Base-by-base conservation (phyloP, 805 yeast species). In the Metschnikowia arizonensis region DNA sequence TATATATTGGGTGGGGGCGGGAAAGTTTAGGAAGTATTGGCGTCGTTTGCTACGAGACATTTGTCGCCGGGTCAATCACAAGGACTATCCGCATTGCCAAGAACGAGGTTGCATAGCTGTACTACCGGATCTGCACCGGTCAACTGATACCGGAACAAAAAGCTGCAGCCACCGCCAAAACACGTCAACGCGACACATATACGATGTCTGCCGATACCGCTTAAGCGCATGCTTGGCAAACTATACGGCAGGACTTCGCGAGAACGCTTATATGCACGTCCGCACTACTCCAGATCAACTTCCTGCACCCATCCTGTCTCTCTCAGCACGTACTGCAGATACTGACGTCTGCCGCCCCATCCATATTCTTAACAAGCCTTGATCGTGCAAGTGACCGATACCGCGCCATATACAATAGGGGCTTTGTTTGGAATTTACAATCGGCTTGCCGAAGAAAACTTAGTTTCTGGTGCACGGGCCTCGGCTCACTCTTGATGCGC, bases 161-260 rank as follows among this genome's bases (percentile, higher is more conserved):
- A 5, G 11, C 28, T 23, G 37, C 37, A 34, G 25, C 33, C 11
- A 9, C 19, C 11, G 9, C 18, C 33, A 30, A 30, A 14, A 4
- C 15, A 28, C 15, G 31, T n/a, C 37, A 12, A 19, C 26, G 26
- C 26, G 26, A 24, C 37, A 34, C 28, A 21, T 12, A 14, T 34
- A 9, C 17, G 19, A 7, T 18, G 25, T 33, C 38, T 14, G 19
- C 21, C 14, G 19, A 23, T 24, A 10, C 29, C n/a, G 5, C 38
- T 18, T 34, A 34, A 34, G 29, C 38, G 38, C 38, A 34, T 34
- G 38, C 38, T 23, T 23, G 38, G 28, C 36, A 33, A 33, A n/a
- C 15, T 4, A 6, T 17, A 11, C 23, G 31, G 40, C 40, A 17
- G 15, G 23, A 24, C 12, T n/a, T 14, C 32, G 40, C 40, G 31